Evolutionary conservation across 2,329 filamentous ascomycete species (phyloP).

Genomic region (Neonectria hederae): DNA sequence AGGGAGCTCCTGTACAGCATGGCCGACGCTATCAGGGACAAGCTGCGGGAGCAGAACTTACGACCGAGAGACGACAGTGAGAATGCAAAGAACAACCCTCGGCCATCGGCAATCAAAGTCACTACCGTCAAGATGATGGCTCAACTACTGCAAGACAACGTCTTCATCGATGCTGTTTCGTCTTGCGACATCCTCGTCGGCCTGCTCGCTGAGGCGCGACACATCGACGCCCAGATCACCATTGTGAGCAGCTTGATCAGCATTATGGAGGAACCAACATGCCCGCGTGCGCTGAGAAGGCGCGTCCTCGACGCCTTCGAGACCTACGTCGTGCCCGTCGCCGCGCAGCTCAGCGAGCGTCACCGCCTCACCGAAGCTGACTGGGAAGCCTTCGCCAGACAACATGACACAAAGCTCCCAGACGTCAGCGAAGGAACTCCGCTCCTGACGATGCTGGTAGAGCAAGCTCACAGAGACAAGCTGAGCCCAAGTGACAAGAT

Average conservation of each 20-base stretch:
- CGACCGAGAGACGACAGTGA: conserved; percentile 11
- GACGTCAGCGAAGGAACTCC: conserved; percentile 19
- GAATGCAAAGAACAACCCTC: neutral
- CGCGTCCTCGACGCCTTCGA: conserved; percentile 42
- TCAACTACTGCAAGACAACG: conserved; percentile 43
- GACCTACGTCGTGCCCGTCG: conserved; percentile 40
- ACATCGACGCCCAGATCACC: conserved; percentile 46
- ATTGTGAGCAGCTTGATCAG: conserved; percentile 43
- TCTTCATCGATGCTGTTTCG: conserved; percentile 38
- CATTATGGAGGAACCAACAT: conserved; percentile 31
- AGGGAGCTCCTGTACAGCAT: conserved; percentile 42
- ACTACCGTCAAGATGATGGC: conserved; percentile 52
- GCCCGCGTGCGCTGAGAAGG: conserved; percentile 17
- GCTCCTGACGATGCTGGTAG: conserved; percentile 20
- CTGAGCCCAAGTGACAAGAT: conserved; percentile 15
- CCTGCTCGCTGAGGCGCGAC: conserved; percentile 43
- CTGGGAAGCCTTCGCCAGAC: conserved; percentile 34
- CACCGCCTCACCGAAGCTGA: conserved; percentile 38
- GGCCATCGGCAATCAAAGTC: conserved; percentile 43
- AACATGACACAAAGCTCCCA: conserved; percentile 11
- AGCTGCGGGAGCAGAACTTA: conserved; percentile 40
- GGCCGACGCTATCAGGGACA: conserved; percentile 40
- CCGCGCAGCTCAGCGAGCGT: conserved; percentile 45
- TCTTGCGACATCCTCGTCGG: conserved; percentile 43
- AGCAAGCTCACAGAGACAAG: neutral